Evolutionary conservation across 371 early-diverging fungal genomes (phyloP).

Genomic region (Mortierella sp.): DNA sequence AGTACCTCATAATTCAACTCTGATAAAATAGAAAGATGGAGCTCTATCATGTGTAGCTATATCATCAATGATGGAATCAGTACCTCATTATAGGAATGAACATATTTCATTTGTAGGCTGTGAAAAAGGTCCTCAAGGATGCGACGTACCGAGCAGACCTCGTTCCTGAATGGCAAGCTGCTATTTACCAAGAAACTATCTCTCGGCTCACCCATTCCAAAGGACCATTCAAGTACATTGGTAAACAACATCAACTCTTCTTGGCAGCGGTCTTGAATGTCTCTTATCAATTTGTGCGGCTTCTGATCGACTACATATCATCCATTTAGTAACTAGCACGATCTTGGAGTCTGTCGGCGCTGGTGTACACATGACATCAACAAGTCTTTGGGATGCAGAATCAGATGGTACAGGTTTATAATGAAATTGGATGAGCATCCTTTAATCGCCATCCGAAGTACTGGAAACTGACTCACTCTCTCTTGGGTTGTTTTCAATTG

Average conservation of each 20-base stretch:
- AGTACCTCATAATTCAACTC: not conserved
- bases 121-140: conserved; percentile 48
- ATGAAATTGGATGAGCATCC: not conserved
- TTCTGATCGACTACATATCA: not conserved
- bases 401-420: conserved; percentile 34
- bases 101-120: conserved; percentile 17
- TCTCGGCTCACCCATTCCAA: conserved; percentile 41
- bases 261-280: no score
- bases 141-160: conserved; percentile 40
- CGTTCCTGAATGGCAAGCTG: conserved; percentile 47
- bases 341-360: conserved; percentile 44
- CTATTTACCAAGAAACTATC: conserved; percentile 40
- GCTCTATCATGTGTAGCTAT: no score
- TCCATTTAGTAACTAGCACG: conserved; percentile 34
- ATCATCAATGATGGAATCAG: not conserved
- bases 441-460: not conserved
- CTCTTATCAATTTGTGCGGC: no score
- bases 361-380: conserved; percentile 47
- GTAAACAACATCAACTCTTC: conserved; percentile 1
- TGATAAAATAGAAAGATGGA: not conserved
- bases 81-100: no score
- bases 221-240: conserved; percentile 50
- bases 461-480: not conserved
- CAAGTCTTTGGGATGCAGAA: conserved; percentile 52
- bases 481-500: not conserved